Evolutionary conservation across 257 asterid species (phyloP), one percentile per base, ranked within the genome.

Genomic region (Jacaranda copaia): DNA sequence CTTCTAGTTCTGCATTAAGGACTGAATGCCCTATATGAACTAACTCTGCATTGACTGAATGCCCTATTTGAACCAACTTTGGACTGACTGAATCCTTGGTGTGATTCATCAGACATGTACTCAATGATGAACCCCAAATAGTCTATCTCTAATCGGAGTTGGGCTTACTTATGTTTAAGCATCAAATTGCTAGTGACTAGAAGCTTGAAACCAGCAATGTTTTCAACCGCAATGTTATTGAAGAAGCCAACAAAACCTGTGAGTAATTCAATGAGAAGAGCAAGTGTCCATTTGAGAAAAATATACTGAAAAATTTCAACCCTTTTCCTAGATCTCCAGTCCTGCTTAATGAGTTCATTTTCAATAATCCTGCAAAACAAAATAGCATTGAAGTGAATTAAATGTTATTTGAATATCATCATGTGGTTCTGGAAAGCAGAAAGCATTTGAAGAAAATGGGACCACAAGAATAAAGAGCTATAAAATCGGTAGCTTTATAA

Each of bases 271-370:
- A 95, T 93, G 78, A 91, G 97, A 80, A 95, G 98, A 56, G 92
- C 96, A 64, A 95, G 96, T 49, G 97, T 83, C 99, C 99, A 95
- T 81, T 95, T 95, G 60, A 90, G 91, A 74, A 88, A 84, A 65
- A 95, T 72, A 81, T 92, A 95, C 88, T 95, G 98, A 85, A 78
- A 82, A 70, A 95, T 95, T 82, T 95, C 85, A 42, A 81, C 80
- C 82, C 73, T 89, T 78, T 88, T 92, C 86, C 99, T 85, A 57
- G 98, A 87, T 79, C 99, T 89, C 99, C 99, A 95, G 73, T 95
- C 99, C 87, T 95, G 93, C 89, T 93, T 95, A 78, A 95, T 88
- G 45, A 95, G 90, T 65, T 95, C 98, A 51, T 95, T 95, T 85
- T 95, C 99, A 52, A 89, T 43, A 79, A 95, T 87, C 93, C 99